Base-by-base conservation (phyloP, 441 rosid species). In the Euphorbia celastroides region DNA sequence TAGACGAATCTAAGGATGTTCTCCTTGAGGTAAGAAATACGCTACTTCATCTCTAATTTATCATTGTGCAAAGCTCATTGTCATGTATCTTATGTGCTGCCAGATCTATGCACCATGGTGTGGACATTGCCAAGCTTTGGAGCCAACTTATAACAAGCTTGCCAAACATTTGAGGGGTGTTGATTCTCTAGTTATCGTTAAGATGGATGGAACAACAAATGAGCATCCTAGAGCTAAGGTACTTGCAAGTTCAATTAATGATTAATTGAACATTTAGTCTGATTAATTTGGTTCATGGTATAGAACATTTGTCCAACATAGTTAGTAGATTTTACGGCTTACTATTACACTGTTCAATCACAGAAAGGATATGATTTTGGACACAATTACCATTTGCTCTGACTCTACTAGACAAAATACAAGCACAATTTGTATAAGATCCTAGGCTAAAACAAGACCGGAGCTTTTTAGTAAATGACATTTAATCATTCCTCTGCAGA, bases 101-200 rank as follows among this genome's bases (percentile, higher is more conserved):
- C 78, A 93, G 99, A 85, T 94, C 61, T 86, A 91, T 69, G 99
- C 99, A 66, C 97, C 99, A 52, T 91, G 99, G 99, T 94, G 99
- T 68, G 97, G 99, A 68, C 99, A 94, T 78, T 94, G 99, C 80
- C 96, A 94, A 82, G 72, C 99, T 52, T 79, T 94, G 20, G 99
- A 94, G 80, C 96, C 97, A 57, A 89, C 86, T 57, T 94, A 91
- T 64, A 80, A 85, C 88, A 94, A 91, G 72, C 96, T 94, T 74
- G 99, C 89, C 60, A 89, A 87, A 80, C 92, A 91, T 81, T 81
- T 94, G 52, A 78, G 68, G 3, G 84, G 73, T 55, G 84, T 94
- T 65, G 96, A 94, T 32, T 91, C 97, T 32, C 72, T 94, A 55
- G 89, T 94, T 71, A 81, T 94, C 67, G 93, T 98, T 46, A 94